Percentiles rank a stretch among this genome's conserved stretches.
Conservation (phyloP, 495 filamentous ascomycete species). For the Chaetomium tenue region DNA sequence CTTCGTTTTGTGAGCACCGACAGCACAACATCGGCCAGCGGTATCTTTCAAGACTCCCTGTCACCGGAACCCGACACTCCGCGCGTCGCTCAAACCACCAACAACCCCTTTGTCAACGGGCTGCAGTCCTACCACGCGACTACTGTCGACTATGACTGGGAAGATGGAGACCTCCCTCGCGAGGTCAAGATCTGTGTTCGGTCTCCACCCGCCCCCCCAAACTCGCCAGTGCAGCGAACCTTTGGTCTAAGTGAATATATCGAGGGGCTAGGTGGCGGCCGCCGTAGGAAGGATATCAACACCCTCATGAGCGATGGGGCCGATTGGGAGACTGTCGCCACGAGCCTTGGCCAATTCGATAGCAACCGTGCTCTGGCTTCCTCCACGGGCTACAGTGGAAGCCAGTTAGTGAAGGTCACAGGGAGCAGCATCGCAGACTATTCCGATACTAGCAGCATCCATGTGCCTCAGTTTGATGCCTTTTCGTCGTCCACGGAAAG, state of each 20-base stretch:
- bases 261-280: background rate
- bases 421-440: constrained; percentile 44
- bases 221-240: background rate
- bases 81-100: constrained; percentile 12
- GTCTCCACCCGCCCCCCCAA: constrained; percentile 4
- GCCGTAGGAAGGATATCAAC: constrained; percentile 9
- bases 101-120: constrained; percentile 25
- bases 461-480: constrained; percentile 1
- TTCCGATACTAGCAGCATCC: constrained; percentile 33
- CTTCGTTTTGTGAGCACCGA: constrained; percentile 24
- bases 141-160: constrained; percentile 18
- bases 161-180: constrained; percentile 7
- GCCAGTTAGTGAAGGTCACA: constrained; percentile 25
- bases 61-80: constrained; percentile 5
- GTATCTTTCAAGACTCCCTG: constrained; percentile 5
- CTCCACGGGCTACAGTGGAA: constrained; percentile 13
- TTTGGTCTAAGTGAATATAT: background rate
- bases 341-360: constrained; percentile 28
- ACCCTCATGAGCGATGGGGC: constrained; percentile 28
- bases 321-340: constrained; percentile 36
- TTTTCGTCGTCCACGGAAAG: constrained; percentile 31
- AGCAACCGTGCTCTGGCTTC: constrained; percentile 32
- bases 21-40: constrained; percentile 19
- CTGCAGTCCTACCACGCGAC: constrained; percentile 20
- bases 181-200: constrained; percentile 23